These are phyloP conservation scores for Bathelium albidoporum DNA, from an alignment of 495 filamentous ascomycete species.

Conservation along the genomic window DNA sequence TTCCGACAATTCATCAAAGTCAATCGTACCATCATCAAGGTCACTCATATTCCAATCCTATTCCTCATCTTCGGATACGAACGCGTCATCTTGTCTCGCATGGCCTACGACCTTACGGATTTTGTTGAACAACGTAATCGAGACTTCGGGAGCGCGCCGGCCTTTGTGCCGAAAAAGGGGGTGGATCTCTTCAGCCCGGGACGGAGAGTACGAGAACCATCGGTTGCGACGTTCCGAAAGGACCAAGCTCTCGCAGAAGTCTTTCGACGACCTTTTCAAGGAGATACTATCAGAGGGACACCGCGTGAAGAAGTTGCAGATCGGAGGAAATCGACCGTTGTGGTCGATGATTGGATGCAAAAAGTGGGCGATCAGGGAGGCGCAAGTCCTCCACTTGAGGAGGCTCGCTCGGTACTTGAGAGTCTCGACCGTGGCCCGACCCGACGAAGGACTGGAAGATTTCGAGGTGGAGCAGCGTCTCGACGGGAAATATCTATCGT, in stretches of 20 bases:
- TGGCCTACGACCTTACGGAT: constrained; percentile 67
- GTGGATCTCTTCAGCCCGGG: constrained; percentile 55
- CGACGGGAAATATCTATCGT: neutral
- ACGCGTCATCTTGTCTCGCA: constrained; percentile 55
- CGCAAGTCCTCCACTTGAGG: constrained; percentile 52
- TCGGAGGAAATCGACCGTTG: constrained; percentile 57
- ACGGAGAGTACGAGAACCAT: constrained; percentile 63
- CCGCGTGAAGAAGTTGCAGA: constrained; percentile 37
- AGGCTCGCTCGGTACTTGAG: constrained; percentile 48
- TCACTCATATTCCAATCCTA: constrained; percentile 78
- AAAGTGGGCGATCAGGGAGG: constrained; percentile 53
- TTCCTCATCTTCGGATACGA: constrained; percentile 83
- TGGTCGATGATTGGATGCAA: constrained; percentile 82
- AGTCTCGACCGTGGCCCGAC: constrained; percentile 42
- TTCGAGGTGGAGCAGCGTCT: neutral
- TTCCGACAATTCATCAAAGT: constrained; percentile 68
- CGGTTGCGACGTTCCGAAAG: constrained; percentile 73
- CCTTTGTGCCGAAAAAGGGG: constrained; percentile 32
- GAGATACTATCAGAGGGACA: constrained; percentile 35
- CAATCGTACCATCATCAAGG: constrained; percentile 79
- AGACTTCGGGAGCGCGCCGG: constrained; percentile 20
- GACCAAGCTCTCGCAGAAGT: constrained; percentile 88
- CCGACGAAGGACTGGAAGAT: constrained; percentile 8
- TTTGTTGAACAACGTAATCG: constrained; percentile 44
- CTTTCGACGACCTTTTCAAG: constrained; percentile 55